Conservation (phyloP, 305 asterid genomes). For the Fraxinus sp. region DNA sequence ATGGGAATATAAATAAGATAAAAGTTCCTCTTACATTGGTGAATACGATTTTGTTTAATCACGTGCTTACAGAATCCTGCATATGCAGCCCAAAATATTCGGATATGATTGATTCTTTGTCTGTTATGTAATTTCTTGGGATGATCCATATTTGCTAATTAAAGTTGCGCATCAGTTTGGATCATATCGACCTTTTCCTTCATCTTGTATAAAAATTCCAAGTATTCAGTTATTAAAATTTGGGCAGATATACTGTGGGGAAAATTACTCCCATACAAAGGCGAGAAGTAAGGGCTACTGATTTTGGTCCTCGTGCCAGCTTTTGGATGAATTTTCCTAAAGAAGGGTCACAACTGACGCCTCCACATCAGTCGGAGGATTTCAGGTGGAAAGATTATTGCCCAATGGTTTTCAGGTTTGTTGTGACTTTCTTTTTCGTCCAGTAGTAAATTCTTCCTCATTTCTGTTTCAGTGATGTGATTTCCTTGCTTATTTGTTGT, state of each 20-base stretch:
- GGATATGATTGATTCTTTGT: not conserved
- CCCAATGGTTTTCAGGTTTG: conserved; percentile 99
- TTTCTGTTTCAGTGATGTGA: not conserved
- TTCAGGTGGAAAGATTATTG: conserved; percentile 99
- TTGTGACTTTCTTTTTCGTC: conserved; percentile 12
- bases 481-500: not conserved
- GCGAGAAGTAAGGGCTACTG: conserved; percentile 81
- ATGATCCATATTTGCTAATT: conserved; percentile 6
- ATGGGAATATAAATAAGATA: not conserved
- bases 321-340: conserved; percentile 95
- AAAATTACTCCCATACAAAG: conserved; percentile 92
- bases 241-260: conserved; percentile 89
- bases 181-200: conserved; percentile 3
- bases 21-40: not conserved
- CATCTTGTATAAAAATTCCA: conserved; percentile 6
- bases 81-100: not conserved
- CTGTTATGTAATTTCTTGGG: conserved; percentile 2
- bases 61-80: not conserved
- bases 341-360: conserved; percentile 87
- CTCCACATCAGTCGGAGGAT: conserved; percentile 92
- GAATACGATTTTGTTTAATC: not conserved
- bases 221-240: conserved; percentile 23
- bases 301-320: conserved; percentile 88
- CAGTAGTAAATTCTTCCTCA: not conserved
- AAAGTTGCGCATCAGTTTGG: not conserved